Conservation (phyloP, 441 rosid species). For the Daphne laureola region DNA sequence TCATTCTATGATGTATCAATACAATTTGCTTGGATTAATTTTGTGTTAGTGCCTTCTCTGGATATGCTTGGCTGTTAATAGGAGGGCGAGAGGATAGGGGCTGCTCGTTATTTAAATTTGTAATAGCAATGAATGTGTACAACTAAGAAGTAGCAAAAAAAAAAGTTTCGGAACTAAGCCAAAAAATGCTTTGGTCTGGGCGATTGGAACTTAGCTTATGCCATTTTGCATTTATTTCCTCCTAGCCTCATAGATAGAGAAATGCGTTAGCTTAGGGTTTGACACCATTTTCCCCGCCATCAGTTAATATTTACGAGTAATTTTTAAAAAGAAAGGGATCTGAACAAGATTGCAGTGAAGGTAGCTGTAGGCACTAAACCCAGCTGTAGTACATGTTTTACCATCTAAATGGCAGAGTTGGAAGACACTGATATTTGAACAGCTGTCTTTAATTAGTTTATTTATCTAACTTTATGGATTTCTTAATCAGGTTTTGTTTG, state of each 20-base stretch:
- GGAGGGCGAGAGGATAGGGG: conserved; percentile 10
- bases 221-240: too few species aligned
- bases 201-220: too few species aligned
- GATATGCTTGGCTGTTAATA: conserved; percentile 7
- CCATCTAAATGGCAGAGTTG: conserved; percentile 1
- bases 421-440: conserved; percentile 6
- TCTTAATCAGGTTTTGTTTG: conserved; percentile 77
- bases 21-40: too few species aligned
- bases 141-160: too few species aligned
- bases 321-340: conserved; percentile 10
- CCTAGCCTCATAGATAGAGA: too few species aligned
- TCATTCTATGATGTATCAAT: conserved; percentile 9
- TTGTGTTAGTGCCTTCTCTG: not conserved
- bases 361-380: not conserved
- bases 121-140: not conserved
- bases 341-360: not conserved
- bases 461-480: conserved; percentile 8
- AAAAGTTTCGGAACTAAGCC: too few species aligned
- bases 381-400: not conserved
- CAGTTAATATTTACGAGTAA: conserved; percentile 7
- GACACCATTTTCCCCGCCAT: too few species aligned
- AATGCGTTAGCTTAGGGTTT: too few species aligned
- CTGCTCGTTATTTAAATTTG: not conserved
- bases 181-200: too few species aligned
- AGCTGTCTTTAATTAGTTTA: conserved; percentile 1